Conservation (phyloP, 352 stramenopile genomes). For the Pythium sp. region DNA sequence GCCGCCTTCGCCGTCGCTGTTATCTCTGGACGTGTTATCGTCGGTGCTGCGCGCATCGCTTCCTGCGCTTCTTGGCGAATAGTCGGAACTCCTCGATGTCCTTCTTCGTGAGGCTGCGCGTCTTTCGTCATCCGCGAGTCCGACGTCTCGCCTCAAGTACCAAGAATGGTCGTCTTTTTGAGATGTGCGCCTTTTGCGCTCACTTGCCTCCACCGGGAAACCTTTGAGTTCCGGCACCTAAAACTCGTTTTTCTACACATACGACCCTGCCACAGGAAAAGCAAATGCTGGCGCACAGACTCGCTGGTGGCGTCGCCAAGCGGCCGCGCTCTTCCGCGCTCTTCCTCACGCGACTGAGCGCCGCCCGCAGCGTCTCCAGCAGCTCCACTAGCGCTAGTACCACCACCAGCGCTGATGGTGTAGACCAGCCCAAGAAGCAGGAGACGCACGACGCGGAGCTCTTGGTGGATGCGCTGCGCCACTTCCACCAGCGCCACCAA, state of each 20-base stretch:
- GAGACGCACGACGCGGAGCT: background rate
- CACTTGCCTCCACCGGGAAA: no score
- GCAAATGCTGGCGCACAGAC: background rate
- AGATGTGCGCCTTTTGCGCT: no score
- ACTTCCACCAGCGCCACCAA: slow-evolving; percentile 35
- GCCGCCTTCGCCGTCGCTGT: background rate
- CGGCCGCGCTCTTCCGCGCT: background rate
- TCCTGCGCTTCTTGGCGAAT: no score
- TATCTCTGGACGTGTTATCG: background rate
- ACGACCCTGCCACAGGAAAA: no score
- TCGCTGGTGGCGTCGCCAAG: background rate
- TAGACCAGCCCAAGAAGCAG: background rate
- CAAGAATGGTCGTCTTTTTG: no score
- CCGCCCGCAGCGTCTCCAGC: background rate
- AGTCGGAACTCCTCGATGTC: no score
- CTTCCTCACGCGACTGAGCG: background rate
- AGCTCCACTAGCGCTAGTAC: background rate
- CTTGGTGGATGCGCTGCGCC: slow-evolving; percentile 25
- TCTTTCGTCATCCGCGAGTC: no score
- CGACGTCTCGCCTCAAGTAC: no score
- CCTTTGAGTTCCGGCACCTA: no score
- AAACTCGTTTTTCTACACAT: no score
- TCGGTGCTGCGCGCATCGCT: background rate
- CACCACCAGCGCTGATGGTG: no score
- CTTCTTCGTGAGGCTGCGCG: no score